These are phyloP conservation scores for Pittosporum tobira DNA, from an alignment of 129 eudicot species.

Conservation along the genomic window DNA sequence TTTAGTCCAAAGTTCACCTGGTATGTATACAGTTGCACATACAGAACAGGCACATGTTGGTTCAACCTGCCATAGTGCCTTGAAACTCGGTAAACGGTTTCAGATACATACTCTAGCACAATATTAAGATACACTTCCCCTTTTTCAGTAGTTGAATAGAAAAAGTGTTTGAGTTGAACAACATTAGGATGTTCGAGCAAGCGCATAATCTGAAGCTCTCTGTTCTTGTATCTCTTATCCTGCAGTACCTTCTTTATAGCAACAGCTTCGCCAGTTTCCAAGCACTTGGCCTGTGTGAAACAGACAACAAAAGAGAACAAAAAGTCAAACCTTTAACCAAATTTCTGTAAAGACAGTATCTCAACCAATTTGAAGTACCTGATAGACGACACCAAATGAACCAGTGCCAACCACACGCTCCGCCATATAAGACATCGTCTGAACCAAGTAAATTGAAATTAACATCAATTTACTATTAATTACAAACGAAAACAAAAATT, in stretches of 20 bases:
- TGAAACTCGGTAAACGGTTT: slow-evolving; percentile 78
- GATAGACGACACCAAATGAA: slow-evolving; percentile 92
- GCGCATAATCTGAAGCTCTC: slow-evolving; percentile 95
- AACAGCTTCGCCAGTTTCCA: slow-evolving; percentile 84
- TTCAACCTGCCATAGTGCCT: slow-evolving; percentile 63
- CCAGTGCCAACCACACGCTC: slow-evolving; percentile 98
- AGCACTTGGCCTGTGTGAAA: slow-evolving; percentile 68
- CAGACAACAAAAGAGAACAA: background rate
- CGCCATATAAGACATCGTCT: slow-evolving; percentile 97
- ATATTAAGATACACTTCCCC: slow-evolving; percentile 86
- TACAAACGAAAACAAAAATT: background rate
- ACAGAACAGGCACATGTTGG: slow-evolving; percentile 67
- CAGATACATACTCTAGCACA: slow-evolving; percentile 80
- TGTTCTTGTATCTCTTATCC: slow-evolving; percentile 92
- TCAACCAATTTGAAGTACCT: slow-evolving; percentile 37
- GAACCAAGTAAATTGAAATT: slow-evolving; percentile 8
- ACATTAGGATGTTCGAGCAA: slow-evolving; percentile 78
- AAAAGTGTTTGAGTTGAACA: slow-evolving; percentile 67
- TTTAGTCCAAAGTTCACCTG: slow-evolving; percentile 38
- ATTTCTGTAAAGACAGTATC: background rate
- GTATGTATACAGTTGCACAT: slow-evolving; percentile 75
- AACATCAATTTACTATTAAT: background rate
- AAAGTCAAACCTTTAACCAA: slow-evolving; percentile 3
- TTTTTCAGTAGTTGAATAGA: slow-evolving; percentile 87
- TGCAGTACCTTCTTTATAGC: slow-evolving; percentile 95